Base-by-base conservation (phyloP, 2,329 filamentous ascomycete species). In the Camillea tinctor region DNA sequence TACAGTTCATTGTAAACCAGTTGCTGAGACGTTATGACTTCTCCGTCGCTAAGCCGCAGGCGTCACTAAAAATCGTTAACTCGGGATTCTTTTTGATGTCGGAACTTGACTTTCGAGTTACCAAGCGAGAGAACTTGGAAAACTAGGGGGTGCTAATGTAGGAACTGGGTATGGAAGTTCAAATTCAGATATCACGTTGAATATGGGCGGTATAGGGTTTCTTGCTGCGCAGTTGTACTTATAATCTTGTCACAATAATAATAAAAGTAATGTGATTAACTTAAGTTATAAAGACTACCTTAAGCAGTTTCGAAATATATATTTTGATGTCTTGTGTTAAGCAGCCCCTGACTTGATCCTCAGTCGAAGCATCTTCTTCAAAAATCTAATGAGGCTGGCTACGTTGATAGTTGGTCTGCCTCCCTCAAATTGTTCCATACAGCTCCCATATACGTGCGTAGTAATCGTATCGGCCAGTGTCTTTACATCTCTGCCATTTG, bases 81-180 rank as follows among this genome's bases (percentile, higher is more conserved):
- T 63, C 65, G 9, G 63, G 61, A 15, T 65, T 65, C 49, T 66
- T 64, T 49, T 54, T 65, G 15, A 67, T 67, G 61, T 65, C 65
- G 3, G 61, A 60, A 22, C 54, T 67, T 50, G 60, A 63, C 13
- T 63, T 67, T 61, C 61, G 65, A 26, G 63, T 67, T n/a, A 66
- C 65, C 6, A 61, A 54, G 44, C 58, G 60, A 30, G 23, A 57
- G 26, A 40, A 50, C 49, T 11, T 9, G 13, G 36, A 5, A 7
- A 44, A 15, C 17, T n/a, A 44, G 17, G 13, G 13, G 36, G 11
- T 44, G 2, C 2, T 30, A 4, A 9, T 30, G 26, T 2, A 30
- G 7, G 8, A 30, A 30, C 26, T 7, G 13, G 26, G 26, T 7
- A 30, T 30, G 26, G 24, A 30, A 30, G 26, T 9, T 11, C 26